Conservation (phyloP, 108 stramenopile genomes). For the Nitzschia putrida region DNA sequence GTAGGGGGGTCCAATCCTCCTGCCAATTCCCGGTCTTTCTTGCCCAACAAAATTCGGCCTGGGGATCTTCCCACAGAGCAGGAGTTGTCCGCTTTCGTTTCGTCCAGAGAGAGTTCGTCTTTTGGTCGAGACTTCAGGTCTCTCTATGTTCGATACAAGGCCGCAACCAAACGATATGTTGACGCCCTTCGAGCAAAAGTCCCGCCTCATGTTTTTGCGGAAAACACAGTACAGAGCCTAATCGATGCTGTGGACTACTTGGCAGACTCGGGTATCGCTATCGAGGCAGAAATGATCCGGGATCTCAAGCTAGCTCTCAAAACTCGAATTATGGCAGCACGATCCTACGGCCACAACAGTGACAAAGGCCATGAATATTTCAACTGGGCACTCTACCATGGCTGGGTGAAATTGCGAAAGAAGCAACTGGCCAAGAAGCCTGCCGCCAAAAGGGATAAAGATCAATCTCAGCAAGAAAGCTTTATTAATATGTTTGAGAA, state of each 20-base stretch:
- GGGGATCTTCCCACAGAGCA: too few species aligned
- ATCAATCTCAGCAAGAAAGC: neutral
- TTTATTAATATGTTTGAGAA: neutral
- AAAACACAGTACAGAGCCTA: constrained; percentile 14
- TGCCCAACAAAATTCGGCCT: too few species aligned
- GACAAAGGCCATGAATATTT: constrained; percentile 42
- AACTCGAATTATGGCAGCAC: too few species aligned
- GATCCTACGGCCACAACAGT: neutral
- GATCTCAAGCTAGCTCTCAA: too few species aligned
- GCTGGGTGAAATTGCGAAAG: constrained; percentile 33
- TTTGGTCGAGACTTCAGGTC: too few species aligned
- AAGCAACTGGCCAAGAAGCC: neutral
- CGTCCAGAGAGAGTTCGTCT: too few species aligned
- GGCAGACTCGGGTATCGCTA: neutral
- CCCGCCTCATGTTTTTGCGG: constrained; percentile 9
- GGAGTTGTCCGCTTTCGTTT: too few species aligned
- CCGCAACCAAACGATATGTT: constrained; percentile 39
- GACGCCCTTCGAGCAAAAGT: constrained; percentile 23
- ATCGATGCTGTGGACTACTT: constrained; percentile 46
- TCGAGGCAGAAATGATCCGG: too few species aligned
- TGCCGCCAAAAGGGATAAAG: too few species aligned
- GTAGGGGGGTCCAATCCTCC: too few species aligned
- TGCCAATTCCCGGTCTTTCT: too few species aligned
- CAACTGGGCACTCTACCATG: constrained; percentile 41
- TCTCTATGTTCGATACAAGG: constrained; percentile 46